Evolutionary conservation across 1,139 yeast genomes (phyloP).

Genomic region (Magnusiomyces paraingens): DNA sequence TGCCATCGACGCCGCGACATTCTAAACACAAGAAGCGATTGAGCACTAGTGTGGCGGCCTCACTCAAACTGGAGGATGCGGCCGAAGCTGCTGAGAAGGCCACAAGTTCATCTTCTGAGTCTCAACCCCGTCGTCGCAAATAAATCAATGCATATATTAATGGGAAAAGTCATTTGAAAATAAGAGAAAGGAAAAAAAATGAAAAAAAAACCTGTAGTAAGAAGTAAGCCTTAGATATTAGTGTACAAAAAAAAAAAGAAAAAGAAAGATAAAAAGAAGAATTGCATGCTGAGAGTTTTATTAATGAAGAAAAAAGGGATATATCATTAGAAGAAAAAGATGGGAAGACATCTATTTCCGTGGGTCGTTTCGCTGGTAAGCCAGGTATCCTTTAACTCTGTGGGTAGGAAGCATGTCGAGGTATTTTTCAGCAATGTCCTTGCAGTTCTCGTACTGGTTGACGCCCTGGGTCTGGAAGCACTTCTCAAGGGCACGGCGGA

Average conservation of each 20-base stretch:
- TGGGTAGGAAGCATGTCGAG: slow-evolving; percentile 67
- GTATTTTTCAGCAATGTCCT: slow-evolving; percentile 67
- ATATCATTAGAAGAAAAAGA: not conserved
- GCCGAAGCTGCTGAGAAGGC: too few species aligned
- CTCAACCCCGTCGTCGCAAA: too few species aligned
- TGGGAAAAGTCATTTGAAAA: too few species aligned
- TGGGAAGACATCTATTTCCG: slow-evolving; percentile 42
- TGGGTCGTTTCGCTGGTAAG: slow-evolving; percentile 83
- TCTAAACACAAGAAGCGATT: too few species aligned
- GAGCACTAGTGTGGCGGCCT: too few species aligned
- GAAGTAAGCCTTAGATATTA: too few species aligned
- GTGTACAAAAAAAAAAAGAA: not conserved
- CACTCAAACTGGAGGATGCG: too few species aligned
- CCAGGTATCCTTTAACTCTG: slow-evolving; percentile 65
- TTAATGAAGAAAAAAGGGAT: slow-evolving; percentile 1
- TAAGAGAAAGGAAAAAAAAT: not conserved
- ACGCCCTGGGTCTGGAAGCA: slow-evolving; percentile 58
- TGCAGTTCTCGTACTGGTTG: slow-evolving; percentile 72
- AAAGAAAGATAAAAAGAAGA: slow-evolving; percentile 1
- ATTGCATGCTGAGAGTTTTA: not conserved
- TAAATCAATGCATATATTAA: too few species aligned
- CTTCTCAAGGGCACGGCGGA: slow-evolving; percentile 68
- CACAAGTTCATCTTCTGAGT: too few species aligned
- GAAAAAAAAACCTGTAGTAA: not conserved
- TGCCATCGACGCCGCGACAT: too few species aligned